Evolutionary conservation across 345 rosid species (phyloP).

Genomic region (Psidium friedrichsthalianum): DNA sequence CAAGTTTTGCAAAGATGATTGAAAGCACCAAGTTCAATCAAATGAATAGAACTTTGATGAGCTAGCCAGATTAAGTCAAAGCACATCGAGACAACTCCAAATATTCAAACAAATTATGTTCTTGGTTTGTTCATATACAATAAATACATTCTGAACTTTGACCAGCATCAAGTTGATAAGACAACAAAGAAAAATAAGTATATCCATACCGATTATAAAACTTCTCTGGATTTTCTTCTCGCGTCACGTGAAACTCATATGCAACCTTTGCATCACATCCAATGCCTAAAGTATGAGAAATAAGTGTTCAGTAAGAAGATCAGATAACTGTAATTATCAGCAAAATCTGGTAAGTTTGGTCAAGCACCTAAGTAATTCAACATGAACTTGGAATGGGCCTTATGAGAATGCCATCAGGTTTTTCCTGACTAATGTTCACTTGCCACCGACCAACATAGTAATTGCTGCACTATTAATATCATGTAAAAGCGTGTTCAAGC

Average conservation of each 20-base stretch:
- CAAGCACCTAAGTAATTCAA: constrained; percentile 68
- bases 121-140: neutral
- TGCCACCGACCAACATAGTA: constrained; percentile 81
- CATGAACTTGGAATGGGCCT: constrained; percentile 56
- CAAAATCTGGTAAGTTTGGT: neutral
- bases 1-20: neutral
- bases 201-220: constrained; percentile 54
- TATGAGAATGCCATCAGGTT: constrained; percentile 12
- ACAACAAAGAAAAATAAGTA: neutral
- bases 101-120: neutral
- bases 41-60: neutral
- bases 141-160: neutral
- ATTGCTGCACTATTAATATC: constrained; percentile 72
- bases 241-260: constrained; percentile 61
- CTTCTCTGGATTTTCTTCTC: constrained; percentile 80
- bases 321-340: constrained; percentile 2
- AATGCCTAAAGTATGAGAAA: constrained; percentile 36
- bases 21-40: neutral
- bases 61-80: neutral
- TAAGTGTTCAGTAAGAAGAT: neutral
- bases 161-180: neutral
- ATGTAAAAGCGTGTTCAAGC: constrained; percentile 51
- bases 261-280: constrained; percentile 94
- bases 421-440: constrained; percentile 46
- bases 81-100: neutral